A percentile compares a stretch with the other conserved stretches of the same genome.
phyloP scores from a whole-genome alignment of 2,329 filamentous ascomycete species.

The Scedosporium boydii region DNA sequence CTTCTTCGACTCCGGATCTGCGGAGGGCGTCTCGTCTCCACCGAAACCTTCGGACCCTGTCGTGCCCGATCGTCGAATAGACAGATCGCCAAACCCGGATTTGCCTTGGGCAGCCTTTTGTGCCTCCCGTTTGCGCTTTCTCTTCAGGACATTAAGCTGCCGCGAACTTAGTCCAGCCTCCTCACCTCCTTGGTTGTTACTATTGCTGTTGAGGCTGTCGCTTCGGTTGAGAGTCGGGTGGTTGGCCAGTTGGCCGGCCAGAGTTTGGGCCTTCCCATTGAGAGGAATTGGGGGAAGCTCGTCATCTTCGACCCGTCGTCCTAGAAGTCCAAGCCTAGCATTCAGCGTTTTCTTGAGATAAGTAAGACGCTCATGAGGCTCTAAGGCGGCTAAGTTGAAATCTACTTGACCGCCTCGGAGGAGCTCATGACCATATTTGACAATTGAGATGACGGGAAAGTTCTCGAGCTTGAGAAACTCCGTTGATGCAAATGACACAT shows the following conservation, averaged over 20 bases:
- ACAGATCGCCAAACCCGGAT: conserved; percentile 80
- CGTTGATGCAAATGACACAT: conserved; percentile 27
- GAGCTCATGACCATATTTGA: conserved; percentile 76
- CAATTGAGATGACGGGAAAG: conserved; percentile 68
- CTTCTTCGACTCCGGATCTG: conserved; percentile 46
- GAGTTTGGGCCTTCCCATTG: neutral
- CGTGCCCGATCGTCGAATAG: conserved; percentile 53
- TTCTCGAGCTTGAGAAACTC: conserved; percentile 54
- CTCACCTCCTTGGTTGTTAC: conserved; percentile 38
- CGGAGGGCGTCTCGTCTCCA: conserved; percentile 46
- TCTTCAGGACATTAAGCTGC: conserved; percentile 88
- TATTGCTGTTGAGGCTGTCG: conserved; percentile 23
- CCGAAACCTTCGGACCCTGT: conserved; percentile 51
- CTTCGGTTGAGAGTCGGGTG: conserved; percentile 27
- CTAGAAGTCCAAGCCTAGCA: conserved; percentile 73
- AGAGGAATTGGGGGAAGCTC: conserved; percentile 45
- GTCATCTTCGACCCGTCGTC: conserved; percentile 78
- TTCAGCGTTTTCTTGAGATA: conserved; percentile 85
- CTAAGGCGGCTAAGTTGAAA: conserved; percentile 71
- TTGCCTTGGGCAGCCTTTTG: conserved; percentile 82
- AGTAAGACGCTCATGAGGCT: conserved; percentile 68
- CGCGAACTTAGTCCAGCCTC: conserved; percentile 76
- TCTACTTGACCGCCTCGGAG: conserved; percentile 81
- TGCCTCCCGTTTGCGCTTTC: conserved; percentile 84
- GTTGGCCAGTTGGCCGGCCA: conserved; percentile 25